Conservation (phyloP, 192 early-diverging fungal species). For the Phycomyces blakesleeanus region DNA sequence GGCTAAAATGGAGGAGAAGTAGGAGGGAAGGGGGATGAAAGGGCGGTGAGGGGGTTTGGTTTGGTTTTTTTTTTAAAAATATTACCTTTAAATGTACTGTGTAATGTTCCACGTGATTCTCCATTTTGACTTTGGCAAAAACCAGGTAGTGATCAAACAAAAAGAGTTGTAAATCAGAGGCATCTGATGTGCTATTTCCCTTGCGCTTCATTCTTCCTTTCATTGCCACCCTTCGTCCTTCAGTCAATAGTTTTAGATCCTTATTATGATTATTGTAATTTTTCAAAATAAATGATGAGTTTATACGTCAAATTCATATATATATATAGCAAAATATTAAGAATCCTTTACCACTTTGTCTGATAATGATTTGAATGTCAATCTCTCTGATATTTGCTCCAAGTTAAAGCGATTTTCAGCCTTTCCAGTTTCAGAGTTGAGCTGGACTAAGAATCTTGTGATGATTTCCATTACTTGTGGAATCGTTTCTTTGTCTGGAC, state of each 20-base stretch:
- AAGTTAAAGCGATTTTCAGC: slow-evolving; percentile 85
- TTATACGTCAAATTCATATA: too few relatives aligned
- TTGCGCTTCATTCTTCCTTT: slow-evolving; percentile 80
- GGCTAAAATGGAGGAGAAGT: too few relatives aligned
- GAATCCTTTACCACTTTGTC: slow-evolving; percentile 8
- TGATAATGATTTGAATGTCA: slow-evolving; percentile 49
- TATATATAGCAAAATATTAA: too few relatives aligned
- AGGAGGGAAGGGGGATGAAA: too few relatives aligned
- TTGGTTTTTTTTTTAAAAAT: too few relatives aligned
- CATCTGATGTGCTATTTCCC: slow-evolving; percentile 47
- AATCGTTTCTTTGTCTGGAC: slow-evolving; percentile 73
- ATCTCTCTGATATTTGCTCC: slow-evolving; percentile 64
- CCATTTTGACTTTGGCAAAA: slow-evolving; percentile 67
- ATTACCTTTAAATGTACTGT: slow-evolving; percentile 54
- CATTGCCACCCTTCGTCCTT: slow-evolving; percentile 67
- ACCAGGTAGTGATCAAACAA: slow-evolving; percentile 87
- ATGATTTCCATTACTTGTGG: slow-evolving; percentile 72
- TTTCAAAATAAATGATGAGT: too few relatives aligned
- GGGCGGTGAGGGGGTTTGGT: too few relatives aligned
- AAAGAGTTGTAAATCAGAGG: slow-evolving; percentile 72
- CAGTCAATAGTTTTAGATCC: slow-evolving; percentile 71
- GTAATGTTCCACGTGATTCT: slow-evolving; percentile 55
- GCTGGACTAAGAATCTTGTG: slow-evolving; percentile 67
- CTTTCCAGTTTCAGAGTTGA: slow-evolving; percentile 87
- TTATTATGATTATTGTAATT: too few relatives aligned